phyloP scores from a whole-genome alignment of 257 asterid genomes.

The Scutellaria minor region DNA sequence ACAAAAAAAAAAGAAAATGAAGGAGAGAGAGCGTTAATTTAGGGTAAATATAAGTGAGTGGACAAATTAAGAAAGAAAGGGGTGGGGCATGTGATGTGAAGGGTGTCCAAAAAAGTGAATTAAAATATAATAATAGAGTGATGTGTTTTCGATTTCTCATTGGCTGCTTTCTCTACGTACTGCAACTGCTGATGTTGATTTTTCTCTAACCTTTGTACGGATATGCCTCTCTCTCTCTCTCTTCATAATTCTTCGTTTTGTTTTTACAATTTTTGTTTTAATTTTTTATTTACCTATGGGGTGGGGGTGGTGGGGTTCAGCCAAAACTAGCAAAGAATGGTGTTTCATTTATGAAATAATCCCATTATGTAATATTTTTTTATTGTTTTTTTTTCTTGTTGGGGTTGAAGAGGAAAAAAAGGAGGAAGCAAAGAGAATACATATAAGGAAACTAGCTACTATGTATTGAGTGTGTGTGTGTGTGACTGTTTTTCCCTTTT shows the following conservation, averaged over 20 bases:
- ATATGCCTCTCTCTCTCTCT: constrained; percentile 29
- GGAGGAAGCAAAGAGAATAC: neutral
- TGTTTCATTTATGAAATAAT: constrained; percentile 33
- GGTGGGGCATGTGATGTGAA: constrained; percentile 28
- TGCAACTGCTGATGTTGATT: constrained; percentile 32
- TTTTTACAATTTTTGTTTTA: neutral
- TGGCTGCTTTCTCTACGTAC: constrained; percentile 39
- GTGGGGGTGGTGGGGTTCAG: constrained; percentile 40
- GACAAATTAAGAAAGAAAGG: constrained; percentile 43
- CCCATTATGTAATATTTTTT: constrained; percentile 23
- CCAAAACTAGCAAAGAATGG: constrained; percentile 55
- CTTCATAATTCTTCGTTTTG: constrained; percentile 18
- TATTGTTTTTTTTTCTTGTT: constrained; percentile 37
- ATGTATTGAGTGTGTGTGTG: neutral
- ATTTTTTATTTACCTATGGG: constrained; percentile 4
- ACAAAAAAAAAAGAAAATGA: too few relatives aligned
- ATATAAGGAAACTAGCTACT: constrained; percentile 30
- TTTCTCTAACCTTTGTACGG: constrained; percentile 48
- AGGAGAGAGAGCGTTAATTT: too few relatives aligned
- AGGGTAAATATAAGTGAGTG: neutral
- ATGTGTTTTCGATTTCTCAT: constrained; percentile 60
- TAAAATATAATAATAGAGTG: constrained; percentile 25
- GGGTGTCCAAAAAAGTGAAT: constrained; percentile 11
- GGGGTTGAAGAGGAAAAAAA: constrained; percentile 39
- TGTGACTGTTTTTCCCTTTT: constrained; percentile 20